Base-by-base conservation (phyloP, 129 eudicot genomes). In the Escallonia rubra region DNA sequence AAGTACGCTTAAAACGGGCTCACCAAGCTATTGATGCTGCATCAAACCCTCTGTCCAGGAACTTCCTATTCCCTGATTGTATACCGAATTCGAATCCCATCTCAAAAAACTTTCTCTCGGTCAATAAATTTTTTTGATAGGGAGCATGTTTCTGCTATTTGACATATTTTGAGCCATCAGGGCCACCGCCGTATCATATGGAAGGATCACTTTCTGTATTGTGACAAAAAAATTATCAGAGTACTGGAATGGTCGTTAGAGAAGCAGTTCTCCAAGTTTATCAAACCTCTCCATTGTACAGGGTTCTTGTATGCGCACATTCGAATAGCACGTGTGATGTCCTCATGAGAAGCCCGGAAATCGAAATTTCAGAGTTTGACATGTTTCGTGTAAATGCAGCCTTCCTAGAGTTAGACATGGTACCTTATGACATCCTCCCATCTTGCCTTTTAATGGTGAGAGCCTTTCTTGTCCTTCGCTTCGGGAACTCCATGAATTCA, bases 281-380 rank as follows among this genome's bases (percentile, higher is more conserved):
- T 39, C 53, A 9, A 43, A 45, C 63, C 41, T 48, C 55, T 4
- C 62, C 69, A 5, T 42, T 41, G 8, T 58, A 52, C 42, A 47
- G 73, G 47, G 51, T 78, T 66, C 82, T 78, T 72, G 38, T 78
- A 14, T 66, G 82, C 14, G 77, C 82, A 4, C 82, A 77, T 15
- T 3, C 40, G 61, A 78, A 78, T 61, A 65, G 12, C 14, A 61
- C 74, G 1, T 66, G 77, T 54, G 82, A 72, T 41, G 55, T 59
- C 48, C 57, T 78, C 3, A 46, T 72, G 77, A 72, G 64, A 45
- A 68, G 70, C 61, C 65, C 66, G 3, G 23, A 47, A 55, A 46
- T 10, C 23, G 64, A 54, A 57, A 54, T 78, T 55, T 59, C 64
- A 0, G 62, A 66, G 63, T 72, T 73, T 23, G 53, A 53, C 16